Evolutionary conservation across 2,329 filamentous ascomycete species (phyloP), one percentile per base, ranked within the genome.

Genomic region (Penicillium occitanis): DNA sequence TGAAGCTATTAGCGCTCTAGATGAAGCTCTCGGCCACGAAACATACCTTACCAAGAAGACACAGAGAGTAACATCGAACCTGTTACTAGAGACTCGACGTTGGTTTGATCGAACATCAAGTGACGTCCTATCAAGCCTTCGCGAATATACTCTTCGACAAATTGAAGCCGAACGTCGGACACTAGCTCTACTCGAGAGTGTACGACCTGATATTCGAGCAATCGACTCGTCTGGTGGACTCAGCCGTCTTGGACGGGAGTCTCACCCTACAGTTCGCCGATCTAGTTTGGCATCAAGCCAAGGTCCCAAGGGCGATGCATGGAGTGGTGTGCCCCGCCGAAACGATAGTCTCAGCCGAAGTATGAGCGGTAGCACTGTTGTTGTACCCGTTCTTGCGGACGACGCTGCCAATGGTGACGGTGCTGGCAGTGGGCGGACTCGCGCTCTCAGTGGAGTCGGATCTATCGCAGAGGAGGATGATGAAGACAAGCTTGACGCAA

Each of bases 221-320:
- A 97, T 99, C 73, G 95, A 99, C 78, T 85, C 90, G 44, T 93
- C 91, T 6, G 95, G 95, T 64, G 95, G 95, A 11, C 86, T 99
- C 55, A 95, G 91, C 73, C 88, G 95, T 50, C 85, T 99, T 40
- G 95, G 95, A 50, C 88, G 95, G 66, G 95, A 99, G 79, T 83
- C 91, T 17, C 92, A 97, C 76, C 94, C 95, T 2, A 81, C 88
- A 5, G 80, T 82, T 35, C 87, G 95, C 64, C 88, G 94, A 68
- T 80, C 89, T 30, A 94, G 88, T 77, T 80, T 97, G 70, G 91
- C 91, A 17, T 91, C 91, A 57, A 95, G 91, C 73, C 95, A 99
- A 79, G 95, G 95, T 0, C 94, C 95, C 60, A 96, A 96, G 81
- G 95, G 95, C n/a, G 95, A 99, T 78, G 90, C 95, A 17, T 99